Evolutionary conservation across 2,329 filamentous ascomycete genomes (phyloP), one percentile per base, ranked within the genome.

Genomic region (Penicillium capsulatum): DNA sequence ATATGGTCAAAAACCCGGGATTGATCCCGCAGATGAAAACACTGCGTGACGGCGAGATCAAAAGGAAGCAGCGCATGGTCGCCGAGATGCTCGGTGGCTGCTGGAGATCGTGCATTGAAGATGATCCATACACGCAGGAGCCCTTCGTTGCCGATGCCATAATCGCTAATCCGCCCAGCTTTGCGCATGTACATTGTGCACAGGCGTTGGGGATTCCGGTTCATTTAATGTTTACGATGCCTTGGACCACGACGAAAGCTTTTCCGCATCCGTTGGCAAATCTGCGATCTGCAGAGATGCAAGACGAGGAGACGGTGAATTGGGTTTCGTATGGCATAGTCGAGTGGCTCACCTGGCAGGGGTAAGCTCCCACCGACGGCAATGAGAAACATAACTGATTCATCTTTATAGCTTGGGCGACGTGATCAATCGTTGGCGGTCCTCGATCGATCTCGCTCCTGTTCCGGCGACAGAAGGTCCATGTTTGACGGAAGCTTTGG

Each of bases 1-100:
- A 91, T 55, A 94, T 94, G 87, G 87, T 92, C 31, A 90, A 90
- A 64, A 85, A 92, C 51, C 86, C 88, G 0, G 86, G 87, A 0
- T 70, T 94, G 20, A 87, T 94, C 82, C 88, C 88, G 1, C 84
- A 84, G 1, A 79, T 91, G 42, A 83, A 90, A 34, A 81, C 84
- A 1, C 65, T 94, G 34, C 81, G 80, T 44, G 84, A 76, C 48
- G 87, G 87, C 6, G 87, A 92, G 58, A 79, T 94, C 34, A 81
- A 77, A 29, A 84, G 82, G 62, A 74, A 86, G 19, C 76, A 87
- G 19, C 80, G 77, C 47, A 85, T 84, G 11, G 88, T 94, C 46
- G 79, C 81, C 42, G 77, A 87, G 44, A 90, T 92, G 46, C 69
- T 92, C 9, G 69, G 82, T 28, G 86, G 85, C 0, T 89, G 84